Base-by-base conservation (phyloP, 2,329 filamentous ascomycete genomes). In the Apiospora aurea region DNA sequence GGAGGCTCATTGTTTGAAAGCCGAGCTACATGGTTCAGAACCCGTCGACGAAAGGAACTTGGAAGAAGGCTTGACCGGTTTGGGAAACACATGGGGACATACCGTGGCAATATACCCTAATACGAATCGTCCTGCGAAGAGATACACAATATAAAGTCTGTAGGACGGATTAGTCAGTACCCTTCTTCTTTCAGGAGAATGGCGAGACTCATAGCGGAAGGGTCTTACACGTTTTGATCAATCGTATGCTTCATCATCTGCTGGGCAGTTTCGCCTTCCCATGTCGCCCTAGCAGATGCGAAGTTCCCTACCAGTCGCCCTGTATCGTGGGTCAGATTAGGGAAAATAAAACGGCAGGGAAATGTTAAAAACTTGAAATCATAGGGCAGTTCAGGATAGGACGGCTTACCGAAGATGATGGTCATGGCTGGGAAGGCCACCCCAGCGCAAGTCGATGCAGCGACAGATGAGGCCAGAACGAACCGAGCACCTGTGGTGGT, bases 61-160 rank as follows among this genome's bases (percentile, higher is more conserved):
- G n/a, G 51, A 26, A 34, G 11, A 10, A 38, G 34, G 18, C 21
- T 44, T 13, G 43, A 41, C 11, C 16, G 16, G 57, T n/a, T 57
- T 51, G 38, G 53, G 11, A 41, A 18, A 57, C 1, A 18, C 18
- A 5, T 34, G 0, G 14, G 14, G 2, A 75, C 83, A 82, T 81
- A 85, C 85, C 75, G 87, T 88, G 72, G 87, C 86, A 72, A 91
- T 82, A 75, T 93, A 94, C 73, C 88, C 89, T 34, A 92, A 82
- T 10, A 84, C 78, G 74, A 93, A 90, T 66, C 92, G 90, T 11
- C 84, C 92, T 49, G 94, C 81, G 79, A 94, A 95, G 14, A 95
- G 84, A 72, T 90, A 92, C 66, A 94, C 87, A 78, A 94, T 91
- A 79, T 90, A 93, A 0, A 95, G 83, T 0, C 88, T 90, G 70